Percentiles rank a stretch among this genome's conserved stretches.
Evolutionary conservation across 371 early-diverging fungal species (phyloP).

Genomic region (Blyttiomyces sp.): DNA sequence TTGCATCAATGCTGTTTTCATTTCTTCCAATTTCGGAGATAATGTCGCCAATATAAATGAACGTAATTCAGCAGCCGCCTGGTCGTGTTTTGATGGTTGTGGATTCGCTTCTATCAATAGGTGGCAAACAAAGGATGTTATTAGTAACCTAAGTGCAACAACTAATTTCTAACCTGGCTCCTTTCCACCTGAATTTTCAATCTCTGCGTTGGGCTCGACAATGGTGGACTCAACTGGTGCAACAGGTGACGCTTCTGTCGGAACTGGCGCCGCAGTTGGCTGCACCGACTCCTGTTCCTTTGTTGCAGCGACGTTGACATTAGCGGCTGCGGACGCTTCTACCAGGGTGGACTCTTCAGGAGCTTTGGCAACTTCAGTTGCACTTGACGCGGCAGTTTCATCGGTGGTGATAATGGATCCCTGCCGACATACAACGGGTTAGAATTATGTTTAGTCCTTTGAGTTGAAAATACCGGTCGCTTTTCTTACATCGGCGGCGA

Average conservation of each 20-base stretch:
- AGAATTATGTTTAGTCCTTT: too few species aligned
- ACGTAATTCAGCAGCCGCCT: constrained; percentile 34
- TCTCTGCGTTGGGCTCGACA: not conserved
- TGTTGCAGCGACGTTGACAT: too few species aligned
- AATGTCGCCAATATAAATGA: constrained; percentile 32
- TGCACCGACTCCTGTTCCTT: too few species aligned
- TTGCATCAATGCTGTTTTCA: constrained; percentile 29
- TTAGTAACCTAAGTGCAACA: not conserved
- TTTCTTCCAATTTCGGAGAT: constrained; percentile 38
- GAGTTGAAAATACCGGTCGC: too few species aligned
- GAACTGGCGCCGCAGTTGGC: not conserved
- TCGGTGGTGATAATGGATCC: too few species aligned
- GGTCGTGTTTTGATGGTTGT: constrained; percentile 28
- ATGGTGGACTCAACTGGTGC: too few species aligned
- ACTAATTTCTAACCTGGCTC: not conserved
- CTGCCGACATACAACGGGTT: too few species aligned
- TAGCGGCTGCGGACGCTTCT: not conserved
- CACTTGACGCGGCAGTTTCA: too few species aligned
- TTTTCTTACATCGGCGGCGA: not conserved
- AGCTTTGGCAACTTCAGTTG: too few species aligned
- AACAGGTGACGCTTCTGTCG: too few species aligned
- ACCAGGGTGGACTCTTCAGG: too few species aligned
- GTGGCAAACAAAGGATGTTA: too few species aligned
- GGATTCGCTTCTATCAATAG: constrained; percentile 1
- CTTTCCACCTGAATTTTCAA: not conserved